Conservation (phyloP, 2,329 filamentous ascomycete species). For the Lithohypha guttulata region DNA sequence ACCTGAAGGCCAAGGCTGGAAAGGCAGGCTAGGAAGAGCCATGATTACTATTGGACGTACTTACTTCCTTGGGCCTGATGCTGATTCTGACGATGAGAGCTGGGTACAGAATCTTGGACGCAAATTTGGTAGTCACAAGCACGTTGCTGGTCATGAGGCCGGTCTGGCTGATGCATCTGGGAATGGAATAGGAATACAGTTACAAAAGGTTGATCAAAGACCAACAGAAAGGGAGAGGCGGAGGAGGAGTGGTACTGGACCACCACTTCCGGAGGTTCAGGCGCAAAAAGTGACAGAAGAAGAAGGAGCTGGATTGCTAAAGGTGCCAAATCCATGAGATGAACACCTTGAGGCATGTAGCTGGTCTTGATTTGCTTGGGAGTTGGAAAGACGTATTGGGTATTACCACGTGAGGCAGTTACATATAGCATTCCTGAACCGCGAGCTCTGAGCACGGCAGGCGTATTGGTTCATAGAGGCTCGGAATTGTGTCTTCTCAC, state of each 20-base stretch:
- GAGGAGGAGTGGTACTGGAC: conserved; percentile 52
- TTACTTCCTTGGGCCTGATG: conserved; percentile 68
- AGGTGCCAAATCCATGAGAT: conserved; percentile 13
- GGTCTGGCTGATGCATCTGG: conserved; percentile 28
- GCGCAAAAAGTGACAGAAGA: conserved; percentile 11
- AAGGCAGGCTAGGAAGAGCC: conserved; percentile 63
- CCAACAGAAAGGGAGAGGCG: conserved; percentile 47
- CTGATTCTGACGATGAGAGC: conserved; percentile 34
- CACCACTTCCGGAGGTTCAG: conserved; percentile 24
- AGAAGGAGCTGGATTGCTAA: conserved; percentile 13
- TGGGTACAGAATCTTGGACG: conserved; percentile 46
- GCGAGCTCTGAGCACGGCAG: too few species aligned
- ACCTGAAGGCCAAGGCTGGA: conserved; percentile 68
- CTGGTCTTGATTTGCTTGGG: too few species aligned
- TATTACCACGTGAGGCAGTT: too few species aligned
- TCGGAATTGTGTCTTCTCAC: too few species aligned
- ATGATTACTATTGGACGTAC: conserved; percentile 64
- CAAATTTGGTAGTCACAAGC: conserved; percentile 42
- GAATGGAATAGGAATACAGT: conserved; percentile 35
- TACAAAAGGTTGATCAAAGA: conserved; percentile 33
- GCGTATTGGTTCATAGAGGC: too few species aligned
- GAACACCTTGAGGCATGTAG: too few species aligned
- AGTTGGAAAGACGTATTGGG: too few species aligned
- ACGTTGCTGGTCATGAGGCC: conserved; percentile 21
- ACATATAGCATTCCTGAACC: too few species aligned